Evolutionary conservation across 352 stramenopile genomes (phyloP).

Genomic region (Phytophthora quininea): DNA sequence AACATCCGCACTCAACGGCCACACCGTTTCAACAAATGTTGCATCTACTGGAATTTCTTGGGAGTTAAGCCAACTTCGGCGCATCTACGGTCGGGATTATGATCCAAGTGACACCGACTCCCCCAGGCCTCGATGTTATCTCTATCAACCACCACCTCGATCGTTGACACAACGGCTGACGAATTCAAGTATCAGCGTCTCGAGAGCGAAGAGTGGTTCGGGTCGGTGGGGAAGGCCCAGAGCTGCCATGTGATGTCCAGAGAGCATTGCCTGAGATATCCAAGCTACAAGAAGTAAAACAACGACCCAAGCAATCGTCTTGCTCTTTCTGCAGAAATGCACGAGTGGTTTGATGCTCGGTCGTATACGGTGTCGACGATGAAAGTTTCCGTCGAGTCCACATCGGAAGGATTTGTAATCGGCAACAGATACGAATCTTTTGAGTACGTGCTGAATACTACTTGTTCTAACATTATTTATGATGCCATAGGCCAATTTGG

Average conservation of each 20-base stretch:
- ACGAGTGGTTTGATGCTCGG: conserved; percentile 19
- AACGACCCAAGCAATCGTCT: conserved; percentile 3
- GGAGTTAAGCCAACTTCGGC: conserved; percentile 1
- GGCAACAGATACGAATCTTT: conserved; percentile 16
- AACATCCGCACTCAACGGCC: neutral
- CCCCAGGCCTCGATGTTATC: conserved; percentile 2
- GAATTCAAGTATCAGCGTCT: conserved; percentile 10
- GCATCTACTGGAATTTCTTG: neutral
- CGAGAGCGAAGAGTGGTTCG: conserved; percentile 8
- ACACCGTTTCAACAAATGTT: neutral
- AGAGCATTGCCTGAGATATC: conserved; percentile 13
- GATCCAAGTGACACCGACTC: conserved; percentile 8
- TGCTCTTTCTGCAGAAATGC: conserved; percentile 1
- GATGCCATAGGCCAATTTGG: conserved; percentile 7
- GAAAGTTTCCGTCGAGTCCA: conserved; percentile 25
- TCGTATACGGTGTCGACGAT: conserved; percentile 13
- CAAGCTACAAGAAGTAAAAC: conserved; percentile 3
- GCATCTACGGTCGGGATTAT: conserved; percentile 3
- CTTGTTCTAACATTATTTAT: conserved; percentile 13
- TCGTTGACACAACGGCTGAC: conserved; percentile 1
- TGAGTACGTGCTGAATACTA: neutral
- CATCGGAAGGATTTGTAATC: neutral
- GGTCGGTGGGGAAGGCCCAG: conserved; percentile 15
- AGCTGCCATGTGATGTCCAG: conserved; percentile 31
- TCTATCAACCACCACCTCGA: conserved; percentile 7